A percentile compares a stretch with the other conserved stretches of the same genome.
These are phyloP conservation scores for Inonotus obliquus DNA, from an alignment of 1,284 basidiomycete genomes.

Conservation along the genomic window DNA sequence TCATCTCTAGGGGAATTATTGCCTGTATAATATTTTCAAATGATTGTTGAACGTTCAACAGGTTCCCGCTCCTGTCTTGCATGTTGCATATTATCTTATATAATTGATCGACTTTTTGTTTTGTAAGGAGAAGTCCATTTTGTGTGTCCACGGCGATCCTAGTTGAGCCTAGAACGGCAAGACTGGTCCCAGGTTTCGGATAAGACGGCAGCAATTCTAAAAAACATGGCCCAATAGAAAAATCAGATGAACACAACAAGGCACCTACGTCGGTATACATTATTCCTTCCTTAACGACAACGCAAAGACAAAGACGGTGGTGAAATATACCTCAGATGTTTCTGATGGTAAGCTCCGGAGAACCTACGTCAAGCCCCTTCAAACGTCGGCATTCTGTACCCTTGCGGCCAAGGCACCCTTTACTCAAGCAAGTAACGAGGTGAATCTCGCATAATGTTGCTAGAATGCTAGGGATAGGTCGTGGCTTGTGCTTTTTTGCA, in stretches of 20 bases:
- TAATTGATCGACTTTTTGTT: not conserved
- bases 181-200: not conserved
- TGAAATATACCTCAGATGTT: not conserved
- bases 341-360: not conserved
- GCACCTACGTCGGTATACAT: not conserved
- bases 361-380: not conserved
- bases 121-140: not conserved
- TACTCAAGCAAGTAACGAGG: not conserved
- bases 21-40: not conserved
- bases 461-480: not conserved
- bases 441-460: not conserved
- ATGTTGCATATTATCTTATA: not conserved
- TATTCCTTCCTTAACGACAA: not conserved
- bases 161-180: not conserved
- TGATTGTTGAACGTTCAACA: not conserved
- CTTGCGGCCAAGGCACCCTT: not conserved
- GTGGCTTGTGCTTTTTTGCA: too few species aligned
- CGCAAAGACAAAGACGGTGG: not conserved
- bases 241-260: not conserved
- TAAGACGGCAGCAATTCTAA: not conserved
- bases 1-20: not conserved
- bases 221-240: not conserved
- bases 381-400: not conserved
- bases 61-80: not conserved
- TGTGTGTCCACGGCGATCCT: slow-evolving; percentile 2